Evolutionary conservation across 2,329 filamentous ascomycete genomes (phyloP).

Genomic region (Elsinoe fawcettii): DNA sequence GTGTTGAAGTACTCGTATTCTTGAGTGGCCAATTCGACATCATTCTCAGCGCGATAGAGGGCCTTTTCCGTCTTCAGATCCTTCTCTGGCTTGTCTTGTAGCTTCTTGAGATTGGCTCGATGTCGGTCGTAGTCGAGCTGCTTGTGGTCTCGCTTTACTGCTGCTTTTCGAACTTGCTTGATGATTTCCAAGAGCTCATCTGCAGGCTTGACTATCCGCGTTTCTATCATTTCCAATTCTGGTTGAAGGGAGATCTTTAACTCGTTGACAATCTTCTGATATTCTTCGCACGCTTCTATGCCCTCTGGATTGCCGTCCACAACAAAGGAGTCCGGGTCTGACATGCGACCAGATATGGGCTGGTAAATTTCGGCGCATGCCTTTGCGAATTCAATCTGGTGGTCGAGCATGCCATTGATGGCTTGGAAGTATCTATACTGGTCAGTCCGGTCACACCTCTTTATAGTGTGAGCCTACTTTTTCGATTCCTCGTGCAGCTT

Average conservation of each 20-base stretch:
- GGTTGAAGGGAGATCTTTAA: constrained; percentile 80
- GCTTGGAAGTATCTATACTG: constrained; percentile 69
- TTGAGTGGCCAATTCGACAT: constrained; percentile 83
- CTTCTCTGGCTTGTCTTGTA: constrained; percentile 97
- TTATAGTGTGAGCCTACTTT: constrained; percentile 46
- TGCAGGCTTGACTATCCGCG: constrained; percentile 79
- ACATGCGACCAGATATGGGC: constrained; percentile 91
- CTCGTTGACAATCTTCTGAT: constrained; percentile 83
- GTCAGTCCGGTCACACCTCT: constrained; percentile 4
- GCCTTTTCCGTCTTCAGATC: constrained; percentile 95
- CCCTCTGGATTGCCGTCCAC: constrained; percentile 85
- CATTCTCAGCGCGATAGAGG: constrained; percentile 88
- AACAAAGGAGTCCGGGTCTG: constrained; percentile 77
- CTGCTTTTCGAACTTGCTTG: constrained; percentile 86
- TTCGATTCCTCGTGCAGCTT: constrained; percentile 93
- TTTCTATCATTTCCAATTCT: constrained; percentile 96
- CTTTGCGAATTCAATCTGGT: constrained; percentile 97
- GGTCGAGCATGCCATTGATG: constrained; percentile 94
- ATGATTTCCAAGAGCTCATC: constrained; percentile 91
- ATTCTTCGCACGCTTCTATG: constrained; percentile 92
- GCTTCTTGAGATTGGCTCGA: constrained; percentile 74
- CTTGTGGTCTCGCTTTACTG: constrained; percentile 90
- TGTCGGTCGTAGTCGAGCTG: constrained; percentile 93
- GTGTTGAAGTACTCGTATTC: constrained; percentile 99
- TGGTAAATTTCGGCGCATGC: constrained; percentile 96